These are phyloP conservation scores for Mycena galericulata DNA, from an alignment of 768 basidiomycete genomes.

Conservation along the genomic window DNA sequence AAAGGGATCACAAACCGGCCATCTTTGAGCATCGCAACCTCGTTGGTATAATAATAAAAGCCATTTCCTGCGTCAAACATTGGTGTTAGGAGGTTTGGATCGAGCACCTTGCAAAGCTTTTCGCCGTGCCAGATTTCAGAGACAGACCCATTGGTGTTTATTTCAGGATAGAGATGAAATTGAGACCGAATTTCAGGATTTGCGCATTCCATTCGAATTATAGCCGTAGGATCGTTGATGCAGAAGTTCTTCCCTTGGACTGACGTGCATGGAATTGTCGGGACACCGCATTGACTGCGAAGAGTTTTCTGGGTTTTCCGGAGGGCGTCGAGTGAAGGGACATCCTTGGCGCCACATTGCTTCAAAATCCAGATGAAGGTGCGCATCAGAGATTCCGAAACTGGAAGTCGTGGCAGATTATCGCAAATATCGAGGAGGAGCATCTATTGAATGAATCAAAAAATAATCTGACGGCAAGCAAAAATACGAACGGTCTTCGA, in stretches of 20 bases:
- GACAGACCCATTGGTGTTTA: conserved; percentile 21
- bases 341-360: conserved; percentile 35
- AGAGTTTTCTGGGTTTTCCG: conserved; percentile 21
- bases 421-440: conserved; percentile 38
- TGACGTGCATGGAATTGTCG: conserved; percentile 21
- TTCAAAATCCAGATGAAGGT: conserved; percentile 36
- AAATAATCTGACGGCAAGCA: background rate
- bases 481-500: conserved; percentile 16
- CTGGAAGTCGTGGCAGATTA: conserved; percentile 37
- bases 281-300: conserved; percentile 1
- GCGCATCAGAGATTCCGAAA: conserved; percentile 32
- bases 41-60: conserved; percentile 36
- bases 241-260: conserved; percentile 34
- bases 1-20: conserved; percentile 34
- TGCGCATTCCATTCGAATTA: conserved; percentile 31
- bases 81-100: conserved; percentile 15
- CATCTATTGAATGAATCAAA: conserved; percentile 23
- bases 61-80: conserved; percentile 21
- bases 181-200: conserved; percentile 29
- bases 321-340: conserved; percentile 33
- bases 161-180: conserved; percentile 35
- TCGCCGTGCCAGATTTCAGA: conserved; percentile 34
- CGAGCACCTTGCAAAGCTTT: conserved; percentile 20
- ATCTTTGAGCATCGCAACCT: conserved; percentile 30
- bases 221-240: conserved; percentile 33